Evolutionary conservation across 2,329 filamentous ascomycete genomes (phyloP).

Genomic region (Raffaelea deltoideospora): DNA sequence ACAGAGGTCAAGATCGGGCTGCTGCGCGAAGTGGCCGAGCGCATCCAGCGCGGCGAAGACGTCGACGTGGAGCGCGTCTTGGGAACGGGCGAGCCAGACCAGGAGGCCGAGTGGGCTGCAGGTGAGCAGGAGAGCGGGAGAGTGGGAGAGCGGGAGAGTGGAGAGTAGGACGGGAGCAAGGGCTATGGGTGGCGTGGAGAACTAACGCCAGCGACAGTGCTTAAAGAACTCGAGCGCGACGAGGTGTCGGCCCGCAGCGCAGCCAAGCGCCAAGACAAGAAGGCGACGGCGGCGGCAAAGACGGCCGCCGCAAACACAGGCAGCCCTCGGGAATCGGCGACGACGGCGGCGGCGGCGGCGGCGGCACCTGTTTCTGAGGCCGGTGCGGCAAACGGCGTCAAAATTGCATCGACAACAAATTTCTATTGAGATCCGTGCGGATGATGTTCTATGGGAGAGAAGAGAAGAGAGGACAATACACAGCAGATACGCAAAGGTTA

Average conservation of each 20-base stretch:
- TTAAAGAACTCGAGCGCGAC: slow-evolving; percentile 52
- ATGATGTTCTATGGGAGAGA: neutral
- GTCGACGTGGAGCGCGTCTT: slow-evolving; percentile 75
- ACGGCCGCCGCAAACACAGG: neutral
- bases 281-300: slow-evolving; percentile 10
- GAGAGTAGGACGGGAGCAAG: neutral
- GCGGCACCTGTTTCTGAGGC: neutral
- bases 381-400: neutral
- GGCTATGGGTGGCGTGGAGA: neutral
- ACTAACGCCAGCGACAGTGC: slow-evolving; percentile 24
- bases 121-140: slow-evolving; percentile 32
- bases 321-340: neutral
- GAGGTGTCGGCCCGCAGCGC: slow-evolving; percentile 37
- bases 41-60: slow-evolving; percentile 54
- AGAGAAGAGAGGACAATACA: no score
- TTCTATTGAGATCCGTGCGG: slow-evolving; percentile 8
- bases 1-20: slow-evolving; percentile 66
- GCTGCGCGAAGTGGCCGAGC: slow-evolving; percentile 60
- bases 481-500: no score
- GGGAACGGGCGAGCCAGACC: slow-evolving; percentile 59
- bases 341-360: neutral
- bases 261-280: slow-evolving; percentile 25
- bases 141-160: neutral
- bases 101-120: slow-evolving; percentile 80
- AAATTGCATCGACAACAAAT: slow-evolving; percentile 6